A percentile compares a stretch with the other conserved stretches of the same genome.
phyloP scores from a whole-genome alignment of 352 stramenopile genomes.

The Globisporangium heterothallicum region DNA sequence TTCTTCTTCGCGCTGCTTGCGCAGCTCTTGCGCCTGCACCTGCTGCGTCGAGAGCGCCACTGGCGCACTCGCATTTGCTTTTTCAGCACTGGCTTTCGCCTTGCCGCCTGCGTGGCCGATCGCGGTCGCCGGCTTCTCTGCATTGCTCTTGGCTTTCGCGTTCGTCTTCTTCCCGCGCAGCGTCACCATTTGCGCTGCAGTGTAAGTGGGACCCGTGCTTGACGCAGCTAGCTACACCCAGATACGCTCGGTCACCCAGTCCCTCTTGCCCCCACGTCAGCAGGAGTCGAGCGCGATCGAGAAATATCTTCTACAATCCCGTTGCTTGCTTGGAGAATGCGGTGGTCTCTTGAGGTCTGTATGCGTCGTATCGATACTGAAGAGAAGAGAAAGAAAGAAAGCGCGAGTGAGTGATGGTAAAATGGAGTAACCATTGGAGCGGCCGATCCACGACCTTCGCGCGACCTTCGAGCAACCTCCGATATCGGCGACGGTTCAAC shows the following conservation, averaged over 20 bases:
- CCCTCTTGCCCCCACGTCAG: not conserved
- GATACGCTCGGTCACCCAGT: no score
- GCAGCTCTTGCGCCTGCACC: slow-evolving; percentile 18
- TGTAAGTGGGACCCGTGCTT: no score
- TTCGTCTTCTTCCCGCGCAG: slow-evolving; percentile 72
- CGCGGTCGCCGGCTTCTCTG: slow-evolving; percentile 34
- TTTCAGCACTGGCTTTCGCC: slow-evolving; percentile 18
- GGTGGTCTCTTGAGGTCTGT: no score
- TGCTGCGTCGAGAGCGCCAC: slow-evolving; percentile 7
- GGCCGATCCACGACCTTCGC: slow-evolving; percentile 6
- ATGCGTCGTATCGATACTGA: slow-evolving; percentile 3
- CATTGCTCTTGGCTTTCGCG: slow-evolving; percentile 51
- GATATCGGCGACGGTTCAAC: slow-evolving; percentile 9
- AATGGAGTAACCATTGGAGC: slow-evolving; percentile 1
- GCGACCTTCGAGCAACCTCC: slow-evolving; percentile 6
- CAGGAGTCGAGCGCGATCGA: no score
- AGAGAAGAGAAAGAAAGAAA: slow-evolving; percentile 1
- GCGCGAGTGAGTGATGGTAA: slow-evolving; percentile 8
- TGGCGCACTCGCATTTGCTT: not conserved
- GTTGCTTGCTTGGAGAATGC: no score
- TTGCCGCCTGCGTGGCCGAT: slow-evolving; percentile 4
- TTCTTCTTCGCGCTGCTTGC: slow-evolving; percentile 24
- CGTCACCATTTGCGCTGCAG: no score
- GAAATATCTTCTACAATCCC: no score
- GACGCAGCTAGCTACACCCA: no score